Evolutionary conservation across 164 flowering plant genomes (phyloP), one percentile per base, ranked within the genome.

Genomic region (Liriodendron chinense): DNA sequence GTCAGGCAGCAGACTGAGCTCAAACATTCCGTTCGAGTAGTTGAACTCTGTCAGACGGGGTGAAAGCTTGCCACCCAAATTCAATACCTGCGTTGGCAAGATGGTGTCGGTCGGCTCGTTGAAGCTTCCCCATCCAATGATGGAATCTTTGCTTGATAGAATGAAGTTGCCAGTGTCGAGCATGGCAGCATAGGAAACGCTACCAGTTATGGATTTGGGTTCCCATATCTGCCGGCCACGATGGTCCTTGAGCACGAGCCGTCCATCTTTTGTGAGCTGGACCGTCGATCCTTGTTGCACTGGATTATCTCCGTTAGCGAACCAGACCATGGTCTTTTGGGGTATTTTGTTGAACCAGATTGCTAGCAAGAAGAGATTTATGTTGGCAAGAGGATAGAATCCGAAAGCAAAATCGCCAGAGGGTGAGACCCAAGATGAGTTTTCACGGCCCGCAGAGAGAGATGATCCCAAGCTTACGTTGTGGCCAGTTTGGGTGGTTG

Each of bases 91-190:
- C 5, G 80, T 73, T 3, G 90, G 90, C 48, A 87, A 57, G 22
- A 88, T 75, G 20, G 88, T 88, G 59, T 87, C 89, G 0, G 87
- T 80, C 4, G 70, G 74, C 1, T 64, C 20, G 20, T 49, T 22
- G 50, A 76, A 76, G 21, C 65, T 76, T n/a, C 26, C 1, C 74
- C 78, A 76, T 61, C 12, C 26, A 43, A 6, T 2, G 7, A 3
- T 56, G 16, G 74, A 62, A 12, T 74, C 65, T 14, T 23, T 6
- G 68, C 71, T 14, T 4, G 48, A 69, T n/a, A 86, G 74, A 10
- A 84, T 75, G 25, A 88, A 80, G 69, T 84, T 85, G 2, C 91
- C 91, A 4, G 81, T 81, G 59, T 88, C 86, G 20, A 81, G 87
- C 87, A 86, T 78, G 59, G 83, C 74, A 20, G 80, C 89, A 56